Evolutionary conservation across 352 stramenopile species (phyloP).

Genomic region (Phytopythium oedochilum): DNA sequence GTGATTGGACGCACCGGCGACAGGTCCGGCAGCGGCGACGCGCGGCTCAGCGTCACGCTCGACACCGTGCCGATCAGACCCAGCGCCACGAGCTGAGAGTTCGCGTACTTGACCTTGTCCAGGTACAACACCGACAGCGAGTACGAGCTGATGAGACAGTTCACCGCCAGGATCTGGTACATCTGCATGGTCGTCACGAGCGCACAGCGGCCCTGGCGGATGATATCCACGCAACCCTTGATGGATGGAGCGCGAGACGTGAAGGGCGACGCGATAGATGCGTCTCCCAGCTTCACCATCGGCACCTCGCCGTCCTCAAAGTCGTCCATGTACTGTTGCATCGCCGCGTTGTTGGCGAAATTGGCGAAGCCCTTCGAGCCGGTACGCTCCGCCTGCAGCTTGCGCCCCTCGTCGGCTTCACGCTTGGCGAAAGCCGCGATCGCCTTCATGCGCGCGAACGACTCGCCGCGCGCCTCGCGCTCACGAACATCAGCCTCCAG

Average conservation of each 20-base stretch:
- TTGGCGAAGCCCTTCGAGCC: constrained; percentile 81
- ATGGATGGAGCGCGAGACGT: constrained; percentile 93
- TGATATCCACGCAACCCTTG: constrained; percentile 93
- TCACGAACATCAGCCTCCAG: constrained; percentile 76
- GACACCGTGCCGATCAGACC: constrained; percentile 86
- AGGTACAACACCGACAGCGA: constrained; percentile 98
- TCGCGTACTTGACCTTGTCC: constrained; percentile 98
- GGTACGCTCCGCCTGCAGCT: constrained; percentile 59
- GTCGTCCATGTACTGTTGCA: constrained; percentile 89
- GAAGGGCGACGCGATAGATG: constrained; percentile 99
- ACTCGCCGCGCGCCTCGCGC: constrained; percentile 77
- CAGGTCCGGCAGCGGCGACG: constrained; percentile 93
- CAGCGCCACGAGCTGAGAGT: constrained; percentile 93
- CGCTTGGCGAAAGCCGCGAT: constrained; percentile 84
- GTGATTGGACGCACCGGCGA: constrained; percentile 90
- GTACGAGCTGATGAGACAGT: constrained; percentile 98
- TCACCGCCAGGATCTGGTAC: constrained; percentile 98
- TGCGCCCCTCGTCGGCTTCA: constrained; percentile 67
- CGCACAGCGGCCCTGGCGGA: constrained; percentile 97
- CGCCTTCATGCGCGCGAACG: constrained; percentile 83
- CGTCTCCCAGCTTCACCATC: constrained; percentile 99
- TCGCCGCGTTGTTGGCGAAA: constrained; percentile 84
- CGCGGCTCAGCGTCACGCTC: constrained; percentile 84
- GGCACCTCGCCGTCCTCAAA: constrained; percentile 90
- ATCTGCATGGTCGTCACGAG: constrained; percentile 99